phyloP scores from a whole-genome alignment of 345 rosid species.

The Acer negundo region DNA sequence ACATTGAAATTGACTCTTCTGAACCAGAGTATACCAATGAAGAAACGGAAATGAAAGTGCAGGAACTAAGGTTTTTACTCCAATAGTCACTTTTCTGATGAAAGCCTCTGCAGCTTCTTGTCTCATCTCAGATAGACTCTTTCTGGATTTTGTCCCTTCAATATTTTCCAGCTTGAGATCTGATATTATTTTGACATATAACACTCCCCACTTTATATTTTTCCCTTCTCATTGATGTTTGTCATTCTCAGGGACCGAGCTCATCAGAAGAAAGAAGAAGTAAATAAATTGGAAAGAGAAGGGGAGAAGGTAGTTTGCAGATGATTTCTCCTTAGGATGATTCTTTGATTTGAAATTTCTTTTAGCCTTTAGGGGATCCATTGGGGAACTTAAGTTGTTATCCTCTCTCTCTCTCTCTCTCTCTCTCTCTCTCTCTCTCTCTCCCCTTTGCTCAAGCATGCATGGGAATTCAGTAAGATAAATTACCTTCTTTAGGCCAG shows the following conservation, averaged over 20 bases:
- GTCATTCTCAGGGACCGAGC: constrained; percentile 50
- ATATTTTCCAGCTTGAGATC: neutral
- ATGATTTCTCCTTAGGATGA: neutral
- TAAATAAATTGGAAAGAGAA: constrained; percentile 48
- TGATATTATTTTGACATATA: neutral
- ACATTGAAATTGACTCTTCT: constrained; percentile 67
- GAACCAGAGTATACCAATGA: constrained; percentile 41
- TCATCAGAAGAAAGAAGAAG: constrained; percentile 47
- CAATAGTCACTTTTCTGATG: constrained; percentile 6
- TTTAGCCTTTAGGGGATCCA: neutral
- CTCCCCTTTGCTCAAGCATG: neutral
- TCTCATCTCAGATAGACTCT: constrained; percentile 1
- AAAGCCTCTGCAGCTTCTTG: neutral
- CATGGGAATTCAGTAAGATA: neutral
- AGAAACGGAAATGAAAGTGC: constrained; percentile 49
- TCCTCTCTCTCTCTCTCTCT: neutral
- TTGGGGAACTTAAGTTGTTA: neutral
- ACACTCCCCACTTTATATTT: neutral
- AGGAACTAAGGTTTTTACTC: constrained; percentile 53
- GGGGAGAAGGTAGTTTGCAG: constrained; percentile 60
- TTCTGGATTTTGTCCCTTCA: neutral
- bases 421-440: neutral
- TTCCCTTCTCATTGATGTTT: constrained; percentile 11
- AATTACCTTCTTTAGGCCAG: neutral
- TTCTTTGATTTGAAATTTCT: neutral